A percentile compares a stretch with the other conserved stretches of the same genome.
phyloP scores from a whole-genome alignment of 352 stramenopile species.

The Phytophthora sansomeana region DNA sequence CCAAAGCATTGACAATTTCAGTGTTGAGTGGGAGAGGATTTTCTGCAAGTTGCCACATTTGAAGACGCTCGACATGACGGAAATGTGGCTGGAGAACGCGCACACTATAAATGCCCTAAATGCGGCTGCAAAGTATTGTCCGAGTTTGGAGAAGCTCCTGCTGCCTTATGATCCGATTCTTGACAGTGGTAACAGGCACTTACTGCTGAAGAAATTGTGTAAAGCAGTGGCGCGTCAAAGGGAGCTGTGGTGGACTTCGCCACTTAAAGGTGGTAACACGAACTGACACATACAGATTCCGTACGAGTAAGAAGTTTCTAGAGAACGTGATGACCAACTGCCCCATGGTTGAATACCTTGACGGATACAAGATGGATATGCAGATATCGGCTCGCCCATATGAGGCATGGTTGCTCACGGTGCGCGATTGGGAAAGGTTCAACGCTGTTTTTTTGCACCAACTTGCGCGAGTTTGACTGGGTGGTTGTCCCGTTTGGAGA shows the following conservation, averaged over 20 bases:
- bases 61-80: no score
- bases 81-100: no score
- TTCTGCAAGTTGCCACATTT: no score
- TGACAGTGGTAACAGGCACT: no score
- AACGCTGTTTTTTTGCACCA: slow-evolving; percentile 33
- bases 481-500: slow-evolving; percentile 41
- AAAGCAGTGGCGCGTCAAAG: slow-evolving; percentile 25
- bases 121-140: slow-evolving; percentile 24
- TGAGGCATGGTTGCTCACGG: slow-evolving; percentile 27
- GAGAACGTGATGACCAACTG: slow-evolving; percentile 34
- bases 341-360: slow-evolving; percentile 35
- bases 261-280: slow-evolving; percentile 31
- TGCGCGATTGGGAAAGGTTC: slow-evolving; percentile 37
- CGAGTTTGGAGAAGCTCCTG: slow-evolving; percentile 29
- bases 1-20: no score
- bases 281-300: slow-evolving; percentile 6
- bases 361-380: slow-evolving; percentile 32
- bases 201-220: no score
- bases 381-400: slow-evolving; percentile 14
- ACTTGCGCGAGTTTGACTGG: slow-evolving; percentile 45
- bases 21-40: no score
- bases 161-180: no score
- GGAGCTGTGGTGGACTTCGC: slow-evolving; percentile 26
- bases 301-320: slow-evolving; percentile 28
- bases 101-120: slow-evolving; percentile 1